Evolutionary conservation across 257 asterid genomes (phyloP), one percentile per base, ranked within the genome.

Genomic region (Capsicum chinense): DNA sequence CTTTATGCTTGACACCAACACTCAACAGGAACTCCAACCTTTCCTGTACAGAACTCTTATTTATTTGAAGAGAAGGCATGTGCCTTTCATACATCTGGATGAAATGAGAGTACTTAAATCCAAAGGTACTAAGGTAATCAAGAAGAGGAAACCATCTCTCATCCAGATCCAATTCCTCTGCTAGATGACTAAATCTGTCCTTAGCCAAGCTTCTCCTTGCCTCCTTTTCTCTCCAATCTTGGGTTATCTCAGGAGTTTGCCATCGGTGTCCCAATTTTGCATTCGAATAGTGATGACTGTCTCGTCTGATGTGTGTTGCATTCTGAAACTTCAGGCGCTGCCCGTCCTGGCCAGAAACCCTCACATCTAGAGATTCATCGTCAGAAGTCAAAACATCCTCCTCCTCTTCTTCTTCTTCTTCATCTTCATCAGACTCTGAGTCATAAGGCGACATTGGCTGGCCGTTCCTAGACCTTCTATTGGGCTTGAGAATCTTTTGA

Each of bases 1-100:
- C 98, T 66, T 83, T 89, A 62, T 91, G 98, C 84, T 94, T 92
- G 83, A 95, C 99, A 50, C 99, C 99, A 17, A 93, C 91, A 60
- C 94, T 90, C 85, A 94, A 85, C 91, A 95, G 87, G 90, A 89
- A 94, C 48, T 91, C 92, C 87, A 95, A 84, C 89, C 99, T 91
- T 84, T 94, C 98, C 85, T 89, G 88, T 15, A 97, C 98, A 10
- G 98, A 92, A 82, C 85, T 90, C 64, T 90, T 95, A 81, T 95
- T 95, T 73, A 93, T 94, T 90, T 95, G 98, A 87, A 95, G 98
- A 58, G 96, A 91, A 3, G 96, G 96, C 99, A 95, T 92, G 84
- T 95, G 99, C 93, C 99, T 89, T 90, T 93, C 98, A 33, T 94
- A 93, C 93, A 95, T 95, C 87, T 92, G 98, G 85, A 92, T 84